These are phyloP conservation scores for Primulina tabacum DNA, from an alignment of 257 asterid species.

Conservation along the genomic window DNA sequence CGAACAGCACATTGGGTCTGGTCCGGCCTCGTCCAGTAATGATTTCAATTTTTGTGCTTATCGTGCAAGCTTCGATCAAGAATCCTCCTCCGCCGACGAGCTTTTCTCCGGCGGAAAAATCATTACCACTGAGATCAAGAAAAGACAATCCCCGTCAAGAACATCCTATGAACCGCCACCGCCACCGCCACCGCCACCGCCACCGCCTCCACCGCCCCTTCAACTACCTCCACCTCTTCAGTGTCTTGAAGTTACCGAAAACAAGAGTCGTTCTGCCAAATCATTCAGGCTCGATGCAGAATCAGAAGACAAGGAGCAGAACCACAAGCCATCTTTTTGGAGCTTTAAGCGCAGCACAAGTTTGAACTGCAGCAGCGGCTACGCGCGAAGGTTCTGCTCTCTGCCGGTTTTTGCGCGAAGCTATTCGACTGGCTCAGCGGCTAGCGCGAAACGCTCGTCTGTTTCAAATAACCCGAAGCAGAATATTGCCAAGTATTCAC, in stretches of 20 bases:
- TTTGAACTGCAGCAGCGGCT: slow-evolving; percentile 59
- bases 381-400: slow-evolving; percentile 62
- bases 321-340: slow-evolving; percentile 44
- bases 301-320: slow-evolving; percentile 39
- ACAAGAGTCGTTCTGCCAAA: background rate
- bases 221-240: background rate
- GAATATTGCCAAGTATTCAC: slow-evolving; percentile 27
- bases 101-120: slow-evolving; percentile 81
- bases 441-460: slow-evolving; percentile 50
- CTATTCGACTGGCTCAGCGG: slow-evolving; percentile 65
- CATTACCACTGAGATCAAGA: slow-evolving; percentile 68
- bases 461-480: slow-evolving; percentile 39
- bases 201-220: background rate
- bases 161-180: slow-evolving; percentile 9
- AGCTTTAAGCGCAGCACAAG: slow-evolving; percentile 65
- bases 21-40: slow-evolving; percentile 27
- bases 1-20: slow-evolving; percentile 47
- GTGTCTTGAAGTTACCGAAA: background rate
- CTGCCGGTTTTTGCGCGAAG: slow-evolving; percentile 61
- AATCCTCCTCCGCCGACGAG: slow-evolving; percentile 79
- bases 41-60: slow-evolving; percentile 77
- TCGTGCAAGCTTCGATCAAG: slow-evolving; percentile 54
- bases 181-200: slow-evolving; percentile 7
- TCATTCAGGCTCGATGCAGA: slow-evolving; percentile 9
- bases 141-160: slow-evolving; percentile 31